These are phyloP conservation scores for Juncus inflexus DNA, from an alignment of 176 grass and related monocot species.

Conservation along the genomic window DNA sequence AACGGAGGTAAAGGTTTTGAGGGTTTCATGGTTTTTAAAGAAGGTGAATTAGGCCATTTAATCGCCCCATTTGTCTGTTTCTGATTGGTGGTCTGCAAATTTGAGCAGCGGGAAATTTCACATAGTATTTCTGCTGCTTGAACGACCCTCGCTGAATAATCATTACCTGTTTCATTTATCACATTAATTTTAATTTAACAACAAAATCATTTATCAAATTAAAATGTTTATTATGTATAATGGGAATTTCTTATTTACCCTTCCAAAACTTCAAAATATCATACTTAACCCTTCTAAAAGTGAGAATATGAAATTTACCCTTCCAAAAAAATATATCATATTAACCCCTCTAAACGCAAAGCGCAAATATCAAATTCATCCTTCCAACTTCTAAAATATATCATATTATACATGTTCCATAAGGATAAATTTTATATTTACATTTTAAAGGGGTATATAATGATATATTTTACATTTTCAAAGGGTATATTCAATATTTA, in stretches of 20 bases:
- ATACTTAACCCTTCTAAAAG: background rate
- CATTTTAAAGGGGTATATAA: too few relatives aligned
- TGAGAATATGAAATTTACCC: conserved; percentile 6
- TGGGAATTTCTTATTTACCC: background rate
- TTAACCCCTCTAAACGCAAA: background rate
- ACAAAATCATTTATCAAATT: background rate
- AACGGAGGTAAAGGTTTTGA: conserved; percentile 49
- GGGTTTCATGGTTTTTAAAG: conserved; percentile 65
- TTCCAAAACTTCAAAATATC: conserved; percentile 7
- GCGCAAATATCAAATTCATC: too few relatives aligned
- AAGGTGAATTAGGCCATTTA: conserved; percentile 61
- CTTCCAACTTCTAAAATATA: too few relatives aligned
- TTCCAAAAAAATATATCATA: conserved; percentile 12
- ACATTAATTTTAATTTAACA: background rate
- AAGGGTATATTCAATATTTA: too few relatives aligned
- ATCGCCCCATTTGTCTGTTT: conserved; percentile 44
- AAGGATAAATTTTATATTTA: too few relatives aligned
- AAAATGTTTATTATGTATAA: background rate
- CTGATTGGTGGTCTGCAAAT: conserved; percentile 24
- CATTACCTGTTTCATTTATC: conserved; percentile 23
- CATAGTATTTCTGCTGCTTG: conserved; percentile 78
- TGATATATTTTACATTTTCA: too few relatives aligned
- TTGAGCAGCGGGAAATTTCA: conserved; percentile 46
- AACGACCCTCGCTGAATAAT: conserved; percentile 28
- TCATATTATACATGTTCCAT: too few relatives aligned